Conservation (phyloP, 2,329 filamentous ascomycete species). For the Curvularia spicifera region DNA sequence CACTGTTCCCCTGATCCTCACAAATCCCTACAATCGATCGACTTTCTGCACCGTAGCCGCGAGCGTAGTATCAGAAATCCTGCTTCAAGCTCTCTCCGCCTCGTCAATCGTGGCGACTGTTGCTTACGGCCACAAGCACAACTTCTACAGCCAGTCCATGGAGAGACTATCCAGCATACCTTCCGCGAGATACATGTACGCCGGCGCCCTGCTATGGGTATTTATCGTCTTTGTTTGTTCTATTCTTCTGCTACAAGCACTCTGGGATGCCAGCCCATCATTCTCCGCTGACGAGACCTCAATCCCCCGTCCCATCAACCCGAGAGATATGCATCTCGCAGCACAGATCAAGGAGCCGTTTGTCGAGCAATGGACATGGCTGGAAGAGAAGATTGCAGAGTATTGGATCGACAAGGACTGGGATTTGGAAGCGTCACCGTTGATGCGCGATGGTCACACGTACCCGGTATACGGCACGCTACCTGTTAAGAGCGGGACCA, state of each 20-base stretch:
- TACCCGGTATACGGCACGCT: constrained; percentile 26
- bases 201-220: constrained; percentile 40
- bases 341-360: constrained; percentile 8
- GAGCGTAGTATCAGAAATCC: constrained; percentile 33
- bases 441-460: constrained; percentile 4
- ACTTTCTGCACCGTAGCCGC: constrained; percentile 22
- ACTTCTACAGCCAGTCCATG: constrained; percentile 34
- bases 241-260: constrained; percentile 11
- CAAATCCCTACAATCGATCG: constrained; percentile 18
- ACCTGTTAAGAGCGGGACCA: background rate
- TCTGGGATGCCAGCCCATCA: background rate
- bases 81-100: constrained; percentile 34
- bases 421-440: constrained; percentile 16
- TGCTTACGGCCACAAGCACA: constrained; percentile 36
- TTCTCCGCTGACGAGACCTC: too few species aligned
- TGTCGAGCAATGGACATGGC: constrained; percentile 4
- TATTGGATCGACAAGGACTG: constrained; percentile 14
- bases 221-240: constrained; percentile 16
- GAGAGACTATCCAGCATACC: constrained; percentile 15
- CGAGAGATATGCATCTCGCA: background rate
- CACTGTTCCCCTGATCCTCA: constrained; percentile 20
- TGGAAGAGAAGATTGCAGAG: constrained; percentile 13
- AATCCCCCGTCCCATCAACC: background rate
- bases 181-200: constrained; percentile 39
- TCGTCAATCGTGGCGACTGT: constrained; percentile 36